Percentiles rank a stretch among this genome's conserved stretches.
Evolutionary conservation across 2,329 filamentous ascomycete species (phyloP).

Genomic region (Colletotrichum sp.): DNA sequence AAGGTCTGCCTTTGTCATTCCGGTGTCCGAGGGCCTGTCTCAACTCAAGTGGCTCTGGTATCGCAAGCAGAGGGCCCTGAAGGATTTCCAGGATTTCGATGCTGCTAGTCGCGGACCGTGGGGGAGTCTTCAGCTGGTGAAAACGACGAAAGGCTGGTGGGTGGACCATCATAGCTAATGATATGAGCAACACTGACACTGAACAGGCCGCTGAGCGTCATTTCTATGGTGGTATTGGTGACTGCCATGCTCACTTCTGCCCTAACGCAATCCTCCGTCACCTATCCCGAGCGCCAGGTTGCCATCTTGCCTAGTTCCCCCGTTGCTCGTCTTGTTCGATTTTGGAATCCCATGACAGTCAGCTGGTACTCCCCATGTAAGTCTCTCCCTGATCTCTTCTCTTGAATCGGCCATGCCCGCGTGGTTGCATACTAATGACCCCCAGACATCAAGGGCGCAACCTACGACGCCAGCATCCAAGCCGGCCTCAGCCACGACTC

Average conservation of each 20-base stretch:
- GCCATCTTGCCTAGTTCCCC: background rate
- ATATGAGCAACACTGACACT: accelerated
- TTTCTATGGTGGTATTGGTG: background rate
- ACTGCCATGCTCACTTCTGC: conserved; percentile 16
- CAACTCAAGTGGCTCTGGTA: conserved; percentile 24
- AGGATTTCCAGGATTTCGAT: conserved; percentile 18
- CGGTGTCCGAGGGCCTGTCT: conserved; percentile 27
- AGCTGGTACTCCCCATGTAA: background rate
- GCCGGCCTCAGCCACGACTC: background rate
- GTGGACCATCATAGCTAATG: accelerated
- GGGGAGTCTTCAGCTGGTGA: conserved; percentile 14
- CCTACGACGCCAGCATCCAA: background rate
- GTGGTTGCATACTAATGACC: background rate
- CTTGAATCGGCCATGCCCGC: background rate
- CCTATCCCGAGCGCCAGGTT: background rate
- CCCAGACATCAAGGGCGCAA: background rate
- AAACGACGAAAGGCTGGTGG: background rate
- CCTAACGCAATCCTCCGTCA: conserved; percentile 11
- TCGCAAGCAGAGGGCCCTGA: background rate
- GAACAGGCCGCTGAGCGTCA: background rate
- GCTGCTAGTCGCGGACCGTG: conserved; percentile 21
- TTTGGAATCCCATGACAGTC: background rate
- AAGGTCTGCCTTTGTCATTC: conserved; percentile 25
- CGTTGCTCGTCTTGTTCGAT: background rate
- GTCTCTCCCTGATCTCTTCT: background rate